Evolutionary conservation across 148 eudicot genomes (phyloP).

Genomic region (Dianthus caryophyllus): DNA sequence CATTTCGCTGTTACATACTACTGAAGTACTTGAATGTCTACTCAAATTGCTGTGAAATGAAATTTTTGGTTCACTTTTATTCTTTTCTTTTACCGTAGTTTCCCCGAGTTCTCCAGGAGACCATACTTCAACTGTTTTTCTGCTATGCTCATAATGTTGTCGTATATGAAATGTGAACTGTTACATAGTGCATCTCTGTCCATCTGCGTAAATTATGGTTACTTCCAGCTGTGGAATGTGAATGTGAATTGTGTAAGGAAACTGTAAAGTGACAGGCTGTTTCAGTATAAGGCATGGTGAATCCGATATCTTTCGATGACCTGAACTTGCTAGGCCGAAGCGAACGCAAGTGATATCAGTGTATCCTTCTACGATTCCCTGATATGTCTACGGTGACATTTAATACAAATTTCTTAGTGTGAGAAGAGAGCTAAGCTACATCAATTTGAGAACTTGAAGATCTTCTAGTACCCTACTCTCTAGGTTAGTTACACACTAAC

Average conservation of each 20-base stretch:
- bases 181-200: slow-evolving; percentile 1
- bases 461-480: background rate
- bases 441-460: slow-evolving; percentile 6
- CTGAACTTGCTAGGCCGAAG: background rate
- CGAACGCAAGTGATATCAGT: background rate
- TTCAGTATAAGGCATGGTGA: slow-evolving; percentile 1
- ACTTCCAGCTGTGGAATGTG: background rate
- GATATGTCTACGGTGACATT: background rate
- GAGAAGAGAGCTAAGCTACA: slow-evolving; percentile 18
- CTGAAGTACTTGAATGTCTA: background rate
- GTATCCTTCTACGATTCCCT: background rate
- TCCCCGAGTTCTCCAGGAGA: background rate
- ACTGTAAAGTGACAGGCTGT: background rate
- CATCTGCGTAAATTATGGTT: slow-evolving; percentile 1
- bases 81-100: background rate
- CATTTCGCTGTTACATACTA: slow-evolving; percentile 9
- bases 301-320: background rate
- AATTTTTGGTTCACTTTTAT: slow-evolving; percentile 1
- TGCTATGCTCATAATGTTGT: background rate
- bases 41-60: background rate
- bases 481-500: slow-evolving; percentile 12
- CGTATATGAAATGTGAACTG: background rate
- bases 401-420: background rate
- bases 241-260: background rate
- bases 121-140: background rate